phyloP scores from a whole-genome alignment of 2,329 filamentous ascomycete species.

The Microascus cirrosus region DNA sequence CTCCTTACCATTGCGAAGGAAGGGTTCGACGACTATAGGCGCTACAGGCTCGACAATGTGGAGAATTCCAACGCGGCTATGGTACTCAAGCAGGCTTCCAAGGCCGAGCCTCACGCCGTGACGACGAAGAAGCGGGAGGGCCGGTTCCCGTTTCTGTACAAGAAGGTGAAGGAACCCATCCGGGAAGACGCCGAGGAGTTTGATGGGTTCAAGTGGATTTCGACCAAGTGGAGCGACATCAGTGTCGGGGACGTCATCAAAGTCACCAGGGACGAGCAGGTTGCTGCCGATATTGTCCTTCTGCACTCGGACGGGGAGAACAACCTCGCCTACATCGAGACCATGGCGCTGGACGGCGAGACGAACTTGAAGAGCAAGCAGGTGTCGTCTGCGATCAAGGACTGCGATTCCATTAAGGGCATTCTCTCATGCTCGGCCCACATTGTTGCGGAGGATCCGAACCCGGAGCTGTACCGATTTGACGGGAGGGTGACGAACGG shows the following conservation, averaged over 20 bases:
- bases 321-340: conserved; percentile 71
- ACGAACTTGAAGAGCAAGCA: conserved; percentile 74
- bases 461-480: conserved; percentile 66
- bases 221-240: conserved; percentile 30
- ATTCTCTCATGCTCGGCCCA: conserved; percentile 46
- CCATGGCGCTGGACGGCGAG: conserved; percentile 75
- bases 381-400: conserved; percentile 47
- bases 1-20: conserved; percentile 74
- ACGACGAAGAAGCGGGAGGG: neutral
- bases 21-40: conserved; percentile 73
- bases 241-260: conserved; percentile 37
- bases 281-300: conserved; percentile 75
- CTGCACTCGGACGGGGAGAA: conserved; percentile 69
- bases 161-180: conserved; percentile 1
- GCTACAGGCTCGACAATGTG: conserved; percentile 69
- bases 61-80: conserved; percentile 54
- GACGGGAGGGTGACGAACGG: conserved; percentile 54
- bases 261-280: conserved; percentile 57
- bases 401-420: conserved; percentile 41
- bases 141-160: conserved; percentile 6
- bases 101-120: conserved; percentile 2
- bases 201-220: conserved; percentile 40
- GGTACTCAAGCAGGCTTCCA: conserved; percentile 15
- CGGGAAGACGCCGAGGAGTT: conserved; percentile 48
- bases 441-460: conserved; percentile 66